These are phyloP conservation scores for Daedaleopsis sinensis DNA, from an alignment of 768 basidiomycete genomes.

Conservation along the genomic window DNA sequence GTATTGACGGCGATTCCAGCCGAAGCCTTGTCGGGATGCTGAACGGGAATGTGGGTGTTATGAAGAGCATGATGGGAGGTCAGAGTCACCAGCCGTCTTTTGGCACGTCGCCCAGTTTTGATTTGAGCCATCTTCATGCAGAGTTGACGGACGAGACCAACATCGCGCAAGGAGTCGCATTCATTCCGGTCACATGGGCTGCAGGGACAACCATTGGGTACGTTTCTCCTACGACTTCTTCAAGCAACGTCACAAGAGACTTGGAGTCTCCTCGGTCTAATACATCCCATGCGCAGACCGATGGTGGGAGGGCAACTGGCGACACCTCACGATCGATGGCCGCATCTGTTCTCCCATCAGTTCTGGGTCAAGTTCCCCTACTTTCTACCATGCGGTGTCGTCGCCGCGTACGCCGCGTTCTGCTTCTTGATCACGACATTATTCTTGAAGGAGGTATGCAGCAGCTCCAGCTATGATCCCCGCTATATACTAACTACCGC, in stretches of 20 bases:
- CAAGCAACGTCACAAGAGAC: no score
- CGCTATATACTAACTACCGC: no score
- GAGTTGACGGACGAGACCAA: slow-evolving; percentile 41
- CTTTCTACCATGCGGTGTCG: slow-evolving; percentile 26
- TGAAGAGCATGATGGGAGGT: slow-evolving; percentile 67
- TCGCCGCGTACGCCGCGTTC: no score
- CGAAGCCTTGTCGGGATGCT: slow-evolving; percentile 70
- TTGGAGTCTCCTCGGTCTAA: not conserved
- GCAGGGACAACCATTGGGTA: slow-evolving; percentile 34
- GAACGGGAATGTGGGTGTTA: slow-evolving; percentile 75
- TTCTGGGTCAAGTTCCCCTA: slow-evolving; percentile 40
- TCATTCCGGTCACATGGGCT: slow-evolving; percentile 35
- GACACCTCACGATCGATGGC: slow-evolving; percentile 37
- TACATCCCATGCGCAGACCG: slow-evolving; percentile 23
- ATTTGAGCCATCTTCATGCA: not conserved
- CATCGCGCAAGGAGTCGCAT: slow-evolving; percentile 36
- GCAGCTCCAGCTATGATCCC: no score
- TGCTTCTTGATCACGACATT: no score
- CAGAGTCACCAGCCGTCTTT: not conserved
- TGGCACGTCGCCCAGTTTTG: not conserved
- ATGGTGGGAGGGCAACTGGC: slow-evolving; percentile 38
- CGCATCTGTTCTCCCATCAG: slow-evolving; percentile 28
- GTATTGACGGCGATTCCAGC: slow-evolving; percentile 32
- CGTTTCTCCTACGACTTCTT: no score
- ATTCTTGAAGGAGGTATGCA: no score